phyloP scores from a whole-genome alignment of 768 basidiomycete species.

The Kwoniella sp. region DNA sequence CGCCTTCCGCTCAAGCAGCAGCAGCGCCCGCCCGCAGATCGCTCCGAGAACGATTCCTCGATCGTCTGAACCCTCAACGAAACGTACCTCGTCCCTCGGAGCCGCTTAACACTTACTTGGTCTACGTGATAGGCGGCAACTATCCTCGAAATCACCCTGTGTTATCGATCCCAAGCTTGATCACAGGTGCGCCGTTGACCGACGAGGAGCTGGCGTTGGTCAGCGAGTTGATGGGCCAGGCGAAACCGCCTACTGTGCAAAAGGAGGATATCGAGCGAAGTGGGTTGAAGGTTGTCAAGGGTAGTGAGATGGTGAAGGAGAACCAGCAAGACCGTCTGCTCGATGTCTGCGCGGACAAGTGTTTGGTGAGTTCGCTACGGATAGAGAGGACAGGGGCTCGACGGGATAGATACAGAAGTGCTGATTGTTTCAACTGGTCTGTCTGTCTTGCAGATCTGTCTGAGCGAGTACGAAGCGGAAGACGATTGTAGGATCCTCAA shows the following conservation, averaged over 20 bases:
- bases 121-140: conserved; percentile 83
- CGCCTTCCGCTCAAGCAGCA: conserved; percentile 6
- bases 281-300: conserved; percentile 74
- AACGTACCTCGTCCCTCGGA: conserved; percentile 24
- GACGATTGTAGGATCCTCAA: conserved; percentile 77
- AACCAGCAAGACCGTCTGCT: conserved; percentile 66
- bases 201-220: conserved; percentile 41
- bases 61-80: conserved; percentile 62
- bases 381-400: neutral
- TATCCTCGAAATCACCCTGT: conserved; percentile 89
- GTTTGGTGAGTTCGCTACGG: conserved; percentile 61
- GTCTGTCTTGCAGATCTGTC: conserved; percentile 63
- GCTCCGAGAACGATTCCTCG: conserved; percentile 38
- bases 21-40: conserved; percentile 21
- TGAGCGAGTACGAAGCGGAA: conserved; percentile 78
- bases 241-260: conserved; percentile 67
- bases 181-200: conserved; percentile 53
- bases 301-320: conserved; percentile 60
- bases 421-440: too few species aligned
- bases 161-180: conserved; percentile 61
- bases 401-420: neutral
- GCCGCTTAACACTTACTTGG: conserved; percentile 69
- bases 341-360: conserved; percentile 72
- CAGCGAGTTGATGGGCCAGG: conserved; percentile 47
- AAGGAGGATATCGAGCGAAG: conserved; percentile 82